Percentiles rank a stretch among this genome's conserved stretches.
These are phyloP conservation scores for Plasmodium ovale DNA, from an alignment of 169 alveolate species.

Conservation along the genomic window DNA sequence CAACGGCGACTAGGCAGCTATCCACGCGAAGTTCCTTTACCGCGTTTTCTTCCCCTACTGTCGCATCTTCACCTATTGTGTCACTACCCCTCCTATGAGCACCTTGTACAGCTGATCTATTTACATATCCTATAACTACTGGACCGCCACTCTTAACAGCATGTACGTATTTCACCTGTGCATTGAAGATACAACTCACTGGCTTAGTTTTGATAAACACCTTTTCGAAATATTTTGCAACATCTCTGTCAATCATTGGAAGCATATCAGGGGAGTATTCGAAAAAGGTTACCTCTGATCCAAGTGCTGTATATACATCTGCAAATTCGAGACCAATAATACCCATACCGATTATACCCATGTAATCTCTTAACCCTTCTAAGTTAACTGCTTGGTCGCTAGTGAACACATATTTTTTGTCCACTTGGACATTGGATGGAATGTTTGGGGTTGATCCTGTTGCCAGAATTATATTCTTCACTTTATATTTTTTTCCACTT, in stretches of 20 bases:
- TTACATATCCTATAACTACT: conserved; percentile 64
- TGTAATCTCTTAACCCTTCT: conserved; percentile 54
- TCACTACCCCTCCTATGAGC: background rate
- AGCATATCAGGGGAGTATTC: conserved; percentile 77
- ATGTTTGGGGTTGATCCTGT: conserved; percentile 80
- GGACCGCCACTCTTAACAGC: conserved; percentile 30
- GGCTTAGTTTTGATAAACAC: conserved; percentile 45
- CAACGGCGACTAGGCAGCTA: conserved; percentile 84
- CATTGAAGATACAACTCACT: conserved; percentile 28
- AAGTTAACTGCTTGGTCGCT: conserved; percentile 79
- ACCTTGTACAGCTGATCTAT: background rate
- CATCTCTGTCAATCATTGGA: conserved; percentile 77
- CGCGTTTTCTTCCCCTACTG: background rate
- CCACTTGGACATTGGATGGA: conserved; percentile 75
- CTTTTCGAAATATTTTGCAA: conserved; percentile 77
- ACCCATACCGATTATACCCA: conserved; percentile 80
- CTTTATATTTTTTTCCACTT: conserved; percentile 42
- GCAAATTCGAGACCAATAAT: conserved; percentile 81
- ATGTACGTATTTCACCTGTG: conserved; percentile 52
- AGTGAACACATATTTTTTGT: conserved; percentile 71
- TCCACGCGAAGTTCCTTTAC: conserved; percentile 78
- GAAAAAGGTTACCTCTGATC: conserved; percentile 76
- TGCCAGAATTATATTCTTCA: conserved; percentile 78
- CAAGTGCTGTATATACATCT: conserved; percentile 80
- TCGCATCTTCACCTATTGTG: background rate